A percentile compares a stretch with the other conserved stretches of the same genome.
phyloP scores from a whole-genome alignment of 345 rosid genomes.

The Acer yangbiense region DNA sequence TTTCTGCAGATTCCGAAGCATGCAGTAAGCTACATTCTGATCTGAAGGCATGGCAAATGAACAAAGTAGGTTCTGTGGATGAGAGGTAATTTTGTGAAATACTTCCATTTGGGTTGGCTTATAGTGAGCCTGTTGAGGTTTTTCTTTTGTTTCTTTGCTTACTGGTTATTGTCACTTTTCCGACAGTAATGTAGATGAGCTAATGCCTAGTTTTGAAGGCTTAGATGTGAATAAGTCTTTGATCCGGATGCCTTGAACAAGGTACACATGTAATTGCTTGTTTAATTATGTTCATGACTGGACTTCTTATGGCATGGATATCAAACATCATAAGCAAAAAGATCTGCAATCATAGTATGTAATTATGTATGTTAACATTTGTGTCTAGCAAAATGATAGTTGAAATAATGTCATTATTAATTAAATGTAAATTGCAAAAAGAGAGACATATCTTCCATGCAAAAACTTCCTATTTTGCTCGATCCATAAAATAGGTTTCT shows the following conservation, averaged over 20 bases:
- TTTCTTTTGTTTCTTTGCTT: background rate
- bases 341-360: too few relatives aligned
- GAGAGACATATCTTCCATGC: background rate
- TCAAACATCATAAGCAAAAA: too few relatives aligned
- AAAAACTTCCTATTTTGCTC: background rate
- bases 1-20: conserved; percentile 16
- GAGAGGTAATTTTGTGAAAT: conserved; percentile 27
- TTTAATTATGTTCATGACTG: background rate
- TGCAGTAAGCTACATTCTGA: conserved; percentile 22
- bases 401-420: background rate
- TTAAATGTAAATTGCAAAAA: background rate
- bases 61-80: conserved; percentile 14
- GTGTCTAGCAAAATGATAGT: background rate
- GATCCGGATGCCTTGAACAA: conserved; percentile 13
- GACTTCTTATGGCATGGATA: too few relatives aligned
- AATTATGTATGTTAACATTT: too few relatives aligned
- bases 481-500: too few relatives aligned
- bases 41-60: background rate
- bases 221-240: conserved; percentile 13
- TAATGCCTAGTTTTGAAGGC: conserved; percentile 11
- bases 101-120: background rate
- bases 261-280: conserved; percentile 6
- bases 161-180: background rate
- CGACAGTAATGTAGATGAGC: conserved; percentile 21
- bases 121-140: background rate